Evolutionary conservation across 2,329 filamentous ascomycete species (phyloP).

Genomic region (Dactylellina sp.): DNA sequence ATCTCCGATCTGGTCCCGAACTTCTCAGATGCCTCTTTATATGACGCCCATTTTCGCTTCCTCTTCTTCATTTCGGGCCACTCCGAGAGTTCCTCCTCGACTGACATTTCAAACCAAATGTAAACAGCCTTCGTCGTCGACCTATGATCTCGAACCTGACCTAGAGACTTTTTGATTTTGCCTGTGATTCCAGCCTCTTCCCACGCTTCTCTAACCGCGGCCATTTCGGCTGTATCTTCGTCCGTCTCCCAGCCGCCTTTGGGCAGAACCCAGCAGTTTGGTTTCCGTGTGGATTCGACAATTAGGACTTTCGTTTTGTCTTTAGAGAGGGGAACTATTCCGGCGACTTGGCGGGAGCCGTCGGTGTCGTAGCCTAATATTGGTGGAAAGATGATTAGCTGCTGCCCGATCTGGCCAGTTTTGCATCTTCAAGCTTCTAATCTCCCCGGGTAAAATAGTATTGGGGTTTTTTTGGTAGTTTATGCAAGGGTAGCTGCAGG

Average conservation of each 20-base stretch:
- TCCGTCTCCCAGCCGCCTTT: conserved; percentile 98
- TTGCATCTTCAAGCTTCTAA: background rate
- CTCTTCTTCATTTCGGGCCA: conserved; percentile 97
- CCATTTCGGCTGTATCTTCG: conserved; percentile 86
- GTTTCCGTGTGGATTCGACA: conserved; percentile 90
- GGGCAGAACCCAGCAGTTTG: conserved; percentile 89
- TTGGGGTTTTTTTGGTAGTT: background rate
- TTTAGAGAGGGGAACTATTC: conserved; percentile 86
- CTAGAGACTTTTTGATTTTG: conserved; percentile 84
- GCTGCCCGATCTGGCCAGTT: background rate
- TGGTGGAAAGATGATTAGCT: conserved; percentile 7
- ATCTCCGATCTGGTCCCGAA: conserved; percentile 84
- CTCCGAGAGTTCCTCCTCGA: conserved; percentile 82
- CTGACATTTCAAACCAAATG: conserved; percentile 82
- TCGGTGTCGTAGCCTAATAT: conserved; percentile 90
- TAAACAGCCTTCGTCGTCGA: conserved; percentile 58
- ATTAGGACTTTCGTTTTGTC: conserved; percentile 90
- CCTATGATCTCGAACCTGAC: conserved; percentile 84
- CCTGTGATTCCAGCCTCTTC: conserved; percentile 95
- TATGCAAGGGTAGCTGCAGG: background rate
- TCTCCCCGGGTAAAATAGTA: background rate
- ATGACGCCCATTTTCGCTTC: conserved; percentile 89
- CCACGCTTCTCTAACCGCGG: conserved; percentile 87
- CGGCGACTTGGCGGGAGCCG: conserved; percentile 94
- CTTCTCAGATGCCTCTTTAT: conserved; percentile 80